Evolutionary conservation across 805 yeast genomes (phyloP), one percentile per base, ranked within the genome.

Genomic region (Pichia paraexigua): DNA sequence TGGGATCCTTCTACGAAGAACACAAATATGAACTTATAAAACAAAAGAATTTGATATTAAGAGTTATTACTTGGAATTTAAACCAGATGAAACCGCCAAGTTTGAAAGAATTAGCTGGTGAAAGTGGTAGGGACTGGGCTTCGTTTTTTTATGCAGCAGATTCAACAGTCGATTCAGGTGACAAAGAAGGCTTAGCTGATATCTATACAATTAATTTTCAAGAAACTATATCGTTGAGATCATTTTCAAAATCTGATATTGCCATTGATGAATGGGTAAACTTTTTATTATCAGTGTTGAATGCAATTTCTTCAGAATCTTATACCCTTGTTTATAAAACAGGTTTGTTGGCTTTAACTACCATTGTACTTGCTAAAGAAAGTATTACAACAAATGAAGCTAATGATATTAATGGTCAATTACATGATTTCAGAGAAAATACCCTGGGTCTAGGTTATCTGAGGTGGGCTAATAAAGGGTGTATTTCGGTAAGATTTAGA

Each of bases 401-500:
- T 11, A 35, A 44, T 4, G 21, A 21, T 10, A 46, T 76, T 2
- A 60, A 57, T 6, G 55, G 62, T 2, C 75, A 77, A 53, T 64
- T 80, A n/a, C 63, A 72, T 2, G 57, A 66, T 20, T 50, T 78
- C 7, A 62, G 63, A 20, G 67, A 69, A 5, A 64, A 70, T 3
- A 71, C 81, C 0, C 67, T 81, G 8, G 84, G 85, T 0, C 74
- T 85, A 0, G 85, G 85, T 0, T 71, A 79, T 41, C 60, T 80
- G 47, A 74, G 79, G 24, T 80, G 83, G 78, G 85, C 83, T 18
- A 80, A 80, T 63, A 80, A 80, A 58, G 86, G 86, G 2, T 81
- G 83, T 5, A 76, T 78, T 15, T 63, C 73, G 18, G 64, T 78
- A 22, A 65, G 66, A 25, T 71, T 81, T 54, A 63, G 55, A 12